Conservation (phyloP, 2,329 filamentous ascomycete species). For the Microcyclospora pomicola region DNA sequence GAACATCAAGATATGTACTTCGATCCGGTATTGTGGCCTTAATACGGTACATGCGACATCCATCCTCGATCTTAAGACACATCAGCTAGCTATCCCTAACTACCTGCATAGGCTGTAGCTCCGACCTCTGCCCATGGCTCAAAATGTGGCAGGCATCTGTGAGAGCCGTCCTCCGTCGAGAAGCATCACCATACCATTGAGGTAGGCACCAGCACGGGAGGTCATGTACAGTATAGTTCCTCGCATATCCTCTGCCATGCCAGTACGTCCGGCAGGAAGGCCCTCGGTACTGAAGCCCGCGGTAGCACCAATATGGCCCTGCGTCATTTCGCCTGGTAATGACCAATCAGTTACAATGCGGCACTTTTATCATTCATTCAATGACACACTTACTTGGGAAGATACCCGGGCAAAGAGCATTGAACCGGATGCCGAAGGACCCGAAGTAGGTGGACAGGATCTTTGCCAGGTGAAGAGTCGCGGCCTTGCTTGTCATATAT, state of each 20-base stretch:
- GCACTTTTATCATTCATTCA: not conserved
- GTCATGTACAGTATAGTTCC: conserved; percentile 53
- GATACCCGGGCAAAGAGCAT: conserved; percentile 40
- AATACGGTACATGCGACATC: too few relatives aligned
- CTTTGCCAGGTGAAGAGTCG: conserved; percentile 36
- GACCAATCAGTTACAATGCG: too few relatives aligned
- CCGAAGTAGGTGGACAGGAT: conserved; percentile 29
- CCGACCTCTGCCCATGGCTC: not conserved
- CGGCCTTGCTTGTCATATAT: conserved; percentile 32
- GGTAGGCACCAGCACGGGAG: conserved; percentile 49
- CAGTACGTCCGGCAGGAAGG: not conserved
- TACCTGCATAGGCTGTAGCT: too few relatives aligned
- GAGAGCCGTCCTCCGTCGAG: conserved; percentile 12
- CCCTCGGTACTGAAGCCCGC: not conserved
- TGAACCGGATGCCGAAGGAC: conserved; percentile 33
- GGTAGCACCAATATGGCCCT: not conserved
- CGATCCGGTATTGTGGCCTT: too few relatives aligned
- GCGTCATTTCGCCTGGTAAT: too few relatives aligned
- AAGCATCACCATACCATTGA: conserved; percentile 50
- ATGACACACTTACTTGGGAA: conserved; percentile 33
- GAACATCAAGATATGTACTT: too few relatives aligned
- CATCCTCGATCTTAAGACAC: too few relatives aligned
- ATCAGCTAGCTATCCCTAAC: too few relatives aligned
- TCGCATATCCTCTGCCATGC: conserved; percentile 39
- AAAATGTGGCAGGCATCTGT: conserved; percentile 10